Base-by-base conservation (phyloP, 2,329 filamentous ascomycete species). In the Fusarium sp. region DNA sequence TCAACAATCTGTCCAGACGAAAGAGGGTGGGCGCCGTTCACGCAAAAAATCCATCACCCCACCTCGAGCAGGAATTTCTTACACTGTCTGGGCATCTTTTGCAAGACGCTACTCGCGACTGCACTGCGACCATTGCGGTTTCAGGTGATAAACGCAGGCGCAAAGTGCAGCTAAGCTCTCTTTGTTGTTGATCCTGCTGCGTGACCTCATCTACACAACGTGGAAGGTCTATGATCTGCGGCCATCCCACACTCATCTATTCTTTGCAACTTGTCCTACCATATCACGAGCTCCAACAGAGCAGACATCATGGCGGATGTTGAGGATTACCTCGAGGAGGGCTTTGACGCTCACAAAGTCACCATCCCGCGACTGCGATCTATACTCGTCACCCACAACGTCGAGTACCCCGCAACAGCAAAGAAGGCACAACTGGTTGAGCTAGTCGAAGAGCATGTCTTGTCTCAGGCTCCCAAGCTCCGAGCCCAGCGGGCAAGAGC, bases 391-490 rank as follows among this genome's bases (percentile, higher is more conserved):
- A 93, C 91, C 74, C 94, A 99, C 85, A 93, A 95, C 80, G 87
- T 98, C 79, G 85, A 91, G 40, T 98, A 98, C 81, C 93, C 95
- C 6, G 92, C 94, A 0, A 95, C 92, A 6, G 95, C 96, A 14
- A 99, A 98, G 85, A 99, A 99, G 85, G 86, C 91, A 0, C 93
- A 97, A 80, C 90, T 99, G 24, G 88, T 99, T 69, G 91, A 93
- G 9, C 90, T 98, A 56, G 95, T 99, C 83, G 91, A 93, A 79
- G 87, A 93, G 35, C 87, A 96, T 72, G 89, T 99, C 31, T 84
- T 94, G 6, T 93, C 96, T 0, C 92, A 96, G 77, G 92, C 94
- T 2, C 89, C 90, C 75, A 93, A 93, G 82, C 89, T 98, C 27
- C 87, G 97, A 35, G 89, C 90, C 14, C 91, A 93, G 62, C 91